Evolutionary conservation across 1,284 basidiomycete species (phyloP), one percentile per base, ranked within the genome.

Genomic region (Ceratobasidium sp.): DNA sequence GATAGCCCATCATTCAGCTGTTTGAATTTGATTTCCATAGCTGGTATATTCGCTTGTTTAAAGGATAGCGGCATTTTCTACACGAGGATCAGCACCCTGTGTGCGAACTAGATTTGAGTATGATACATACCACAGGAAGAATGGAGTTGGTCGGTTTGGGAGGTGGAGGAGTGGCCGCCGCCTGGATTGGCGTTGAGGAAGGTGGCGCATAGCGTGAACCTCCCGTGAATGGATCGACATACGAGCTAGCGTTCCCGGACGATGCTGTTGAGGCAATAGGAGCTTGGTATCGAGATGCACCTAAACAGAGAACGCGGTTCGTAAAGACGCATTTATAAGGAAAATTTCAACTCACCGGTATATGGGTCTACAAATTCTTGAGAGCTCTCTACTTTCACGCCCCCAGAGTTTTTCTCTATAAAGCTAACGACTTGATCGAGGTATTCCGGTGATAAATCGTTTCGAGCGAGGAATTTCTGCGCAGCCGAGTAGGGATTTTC

Each of bases 401-500:
- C 93, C 14, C 86, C 82, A 0, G 96, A 92, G 77, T 97, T 98
- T 82, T 93, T 93, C 81, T 98, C 92, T 73, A 99, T 98, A 81
- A 98, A 99, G 58, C 87, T 85, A 32, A 95, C 96, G 21, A 99
- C 92, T 81, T 99, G 89, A 77, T 99, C 97, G 23, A 94, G 82
- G 79, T 98, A 97, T 7, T 84, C 85, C 74, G 89, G 79, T 0
- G 97, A 92, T 16, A 99, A 85, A 46, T 98, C 91, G 80, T 99
- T 92, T 73, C 84, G 84, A 74, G 91, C 85, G 59, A 99, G 83
- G 85, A 99, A 99, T 35, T 88, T 87, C 79, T 97, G 93, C 0
- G 98, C 98, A 0, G 95, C 96, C 41, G 84, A 81, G 82, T 91
- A 98, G 0, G 97, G 92, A 80, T 98, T 98, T 77, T 99, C 97